Conservation (phyloP, 306 rosid species). For the Quercus mongolica region DNA sequence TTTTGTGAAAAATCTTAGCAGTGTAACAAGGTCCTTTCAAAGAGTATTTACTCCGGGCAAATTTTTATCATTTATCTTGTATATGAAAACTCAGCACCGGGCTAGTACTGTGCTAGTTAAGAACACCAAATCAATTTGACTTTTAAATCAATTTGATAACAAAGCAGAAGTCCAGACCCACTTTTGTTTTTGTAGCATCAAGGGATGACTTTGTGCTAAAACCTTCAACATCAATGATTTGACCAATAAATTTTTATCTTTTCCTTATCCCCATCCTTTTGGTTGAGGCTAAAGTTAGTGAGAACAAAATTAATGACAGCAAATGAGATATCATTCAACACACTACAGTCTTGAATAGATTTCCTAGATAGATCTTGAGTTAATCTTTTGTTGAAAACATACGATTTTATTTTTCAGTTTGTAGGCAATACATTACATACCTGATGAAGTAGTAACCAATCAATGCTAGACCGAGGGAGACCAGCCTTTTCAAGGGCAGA, state of each 20-base stretch:
- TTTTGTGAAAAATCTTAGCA: not conserved
- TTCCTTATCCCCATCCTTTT: not conserved
- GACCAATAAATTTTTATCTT: not conserved
- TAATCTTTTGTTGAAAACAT: too few relatives aligned
- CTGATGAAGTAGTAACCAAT: conserved; percentile 99
- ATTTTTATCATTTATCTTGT: too few relatives aligned
- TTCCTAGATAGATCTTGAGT: too few relatives aligned
- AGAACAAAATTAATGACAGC: not conserved
- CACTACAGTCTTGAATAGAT: too few relatives aligned
- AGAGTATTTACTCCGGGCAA: too few relatives aligned
- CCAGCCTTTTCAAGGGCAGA: conserved; percentile 77
- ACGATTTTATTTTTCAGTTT: too few relatives aligned
- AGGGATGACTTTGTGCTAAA: not conserved
- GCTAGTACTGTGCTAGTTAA: not conserved
- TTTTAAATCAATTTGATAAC: not conserved
- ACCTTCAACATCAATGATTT: not conserved
- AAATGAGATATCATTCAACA: not conserved
- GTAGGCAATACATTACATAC: conserved; percentile 29
- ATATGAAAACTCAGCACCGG: too few relatives aligned
- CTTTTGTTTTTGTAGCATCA: not conserved
- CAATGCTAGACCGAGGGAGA: conserved; percentile 66
- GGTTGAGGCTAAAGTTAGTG: not conserved
- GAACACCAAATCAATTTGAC: not conserved
- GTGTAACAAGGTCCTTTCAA: not conserved
- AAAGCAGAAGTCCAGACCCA: not conserved